Base-by-base conservation (phyloP, 805 yeast genomes). In the Zygoascus flipseniorum region DNA sequence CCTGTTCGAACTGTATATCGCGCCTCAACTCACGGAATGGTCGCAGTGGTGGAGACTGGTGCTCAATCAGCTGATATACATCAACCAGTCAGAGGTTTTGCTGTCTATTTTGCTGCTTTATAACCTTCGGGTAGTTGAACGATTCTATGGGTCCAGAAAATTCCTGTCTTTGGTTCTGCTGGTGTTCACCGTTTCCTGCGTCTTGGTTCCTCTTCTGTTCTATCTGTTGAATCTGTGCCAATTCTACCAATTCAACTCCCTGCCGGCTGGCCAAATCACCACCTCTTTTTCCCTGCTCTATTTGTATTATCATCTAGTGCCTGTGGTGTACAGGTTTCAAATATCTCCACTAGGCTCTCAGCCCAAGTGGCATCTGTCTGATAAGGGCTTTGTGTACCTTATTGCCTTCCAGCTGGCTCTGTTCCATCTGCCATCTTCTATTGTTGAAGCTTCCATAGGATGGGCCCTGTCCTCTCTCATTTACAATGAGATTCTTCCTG, bases 241-340 rank as follows among this genome's bases (percentile, higher is more conserved):
- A 49, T 54, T 0, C 53, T 59, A 9, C 28, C 53, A 52, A 9
- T 43, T 44, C 53, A 52, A 52, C 19, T 20, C 43, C 2, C 54
- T 67, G 9, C 59, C 65, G 1, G 58, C 71, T 1, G 76, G 77
- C 5, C 75, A 74, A 9, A 65, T 68, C 1, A 61, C 65, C 2
- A 49, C 71, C 1, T 26, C 73, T 4, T 69, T 70, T 55, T 69
- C 72, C 2, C 51, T 72, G 11, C 54, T 72, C 39, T 72, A 66
- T 10, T 66, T 69, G 37, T 72, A 71, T 54, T 64, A 67, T 48
- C 66, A 65, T 31, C 58, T 66, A 53, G 67, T 73, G n/a, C 77
- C 77, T 2, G 65, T 69, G 2, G 68, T 69, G 41, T 73, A 73
- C 62, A 63, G 63, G 54, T 71, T 72, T 61, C 70, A 71, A 49